Evolutionary conservation across 2,329 filamentous ascomycete species (phyloP).

Genomic region (Aspergillus tamarii): DNA sequence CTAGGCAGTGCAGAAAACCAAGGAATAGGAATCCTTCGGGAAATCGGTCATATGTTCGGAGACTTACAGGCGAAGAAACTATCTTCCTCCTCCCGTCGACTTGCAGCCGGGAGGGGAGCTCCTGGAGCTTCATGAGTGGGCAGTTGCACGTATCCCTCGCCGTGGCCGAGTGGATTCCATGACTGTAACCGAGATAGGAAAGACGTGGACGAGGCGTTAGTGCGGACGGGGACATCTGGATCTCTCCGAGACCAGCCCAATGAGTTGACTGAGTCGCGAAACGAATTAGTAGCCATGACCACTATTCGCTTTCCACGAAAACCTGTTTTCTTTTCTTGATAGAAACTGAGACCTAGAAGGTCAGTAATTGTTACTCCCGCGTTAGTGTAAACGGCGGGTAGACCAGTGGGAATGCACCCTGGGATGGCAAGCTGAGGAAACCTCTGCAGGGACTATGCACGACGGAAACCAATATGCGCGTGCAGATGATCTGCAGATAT

Average conservation of each 20-base stretch:
- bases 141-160: constrained; percentile 85
- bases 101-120: constrained; percentile 82
- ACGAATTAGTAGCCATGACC: constrained; percentile 60
- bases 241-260: constrained; percentile 91
- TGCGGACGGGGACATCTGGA: constrained; percentile 74
- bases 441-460: constrained; percentile 50
- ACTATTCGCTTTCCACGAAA: constrained; percentile 13
- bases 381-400: constrained; percentile 14
- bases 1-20: constrained; percentile 27
- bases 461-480: constrained; percentile 40
- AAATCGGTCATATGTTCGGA: constrained; percentile 27
- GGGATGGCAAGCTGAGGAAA: constrained; percentile 26
- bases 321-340: not conserved
- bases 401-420: constrained; percentile 20
- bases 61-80: constrained; percentile 92
- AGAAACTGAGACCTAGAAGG: not conserved
- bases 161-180: constrained; percentile 79
- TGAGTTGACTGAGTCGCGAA: constrained; percentile 92
- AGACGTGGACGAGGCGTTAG: constrained; percentile 61
- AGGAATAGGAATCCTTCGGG: constrained; percentile 11
- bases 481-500: constrained; percentile 56
- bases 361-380: constrained; percentile 17
- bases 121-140: constrained; percentile 82
- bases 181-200: constrained; percentile 80
- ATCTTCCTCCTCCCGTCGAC: constrained; percentile 88